A percentile compares a stretch with the other conserved stretches of the same genome.
Evolutionary conservation across 202 grass and related monocot genomes (phyloP).

Genomic region (Elaeis oleifera): DNA sequence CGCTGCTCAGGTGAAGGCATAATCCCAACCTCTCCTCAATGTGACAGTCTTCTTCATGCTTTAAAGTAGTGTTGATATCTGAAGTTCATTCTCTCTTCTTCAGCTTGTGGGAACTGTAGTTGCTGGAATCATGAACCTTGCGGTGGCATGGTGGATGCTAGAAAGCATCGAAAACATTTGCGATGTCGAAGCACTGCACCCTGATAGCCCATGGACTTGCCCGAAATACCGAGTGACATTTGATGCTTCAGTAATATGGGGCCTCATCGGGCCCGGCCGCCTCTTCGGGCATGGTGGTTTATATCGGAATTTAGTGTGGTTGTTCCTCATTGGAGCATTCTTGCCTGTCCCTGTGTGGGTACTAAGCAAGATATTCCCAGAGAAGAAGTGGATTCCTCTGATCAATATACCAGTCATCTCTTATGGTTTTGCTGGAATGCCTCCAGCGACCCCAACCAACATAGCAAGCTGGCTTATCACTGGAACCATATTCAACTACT

Average conservation of each 20-base stretch:
- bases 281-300: constrained; percentile 68
- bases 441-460: constrained; percentile 94
- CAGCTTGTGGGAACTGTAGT: constrained; percentile 94
- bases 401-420: constrained; percentile 96
- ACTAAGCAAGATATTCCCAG: constrained; percentile 78
- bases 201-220: constrained; percentile 97
- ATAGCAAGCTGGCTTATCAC: constrained; percentile 96
- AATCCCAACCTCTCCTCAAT: too few relatives aligned
- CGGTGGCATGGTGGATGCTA: constrained; percentile 99
- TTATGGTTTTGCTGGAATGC: constrained; percentile 97
- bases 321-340: constrained; percentile 72
- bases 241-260: constrained; percentile 97
- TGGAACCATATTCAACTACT: constrained; percentile 90
- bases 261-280: constrained; percentile 72
- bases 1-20: constrained; percentile 49
- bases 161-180: constrained; percentile 93
- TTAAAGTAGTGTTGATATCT: too few relatives aligned
- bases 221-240: constrained; percentile 95
- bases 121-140: constrained; percentile 85
- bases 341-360: constrained; percentile 89
- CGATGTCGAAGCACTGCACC: constrained; percentile 81
- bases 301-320: constrained; percentile 94
- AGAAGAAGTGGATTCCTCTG: constrained; percentile 98
- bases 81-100: neutral
- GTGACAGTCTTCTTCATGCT: too few relatives aligned